Evolutionary conservation across 192 early-diverging fungal genomes (phyloP).

Genomic region (Podila epigama): DNA sequence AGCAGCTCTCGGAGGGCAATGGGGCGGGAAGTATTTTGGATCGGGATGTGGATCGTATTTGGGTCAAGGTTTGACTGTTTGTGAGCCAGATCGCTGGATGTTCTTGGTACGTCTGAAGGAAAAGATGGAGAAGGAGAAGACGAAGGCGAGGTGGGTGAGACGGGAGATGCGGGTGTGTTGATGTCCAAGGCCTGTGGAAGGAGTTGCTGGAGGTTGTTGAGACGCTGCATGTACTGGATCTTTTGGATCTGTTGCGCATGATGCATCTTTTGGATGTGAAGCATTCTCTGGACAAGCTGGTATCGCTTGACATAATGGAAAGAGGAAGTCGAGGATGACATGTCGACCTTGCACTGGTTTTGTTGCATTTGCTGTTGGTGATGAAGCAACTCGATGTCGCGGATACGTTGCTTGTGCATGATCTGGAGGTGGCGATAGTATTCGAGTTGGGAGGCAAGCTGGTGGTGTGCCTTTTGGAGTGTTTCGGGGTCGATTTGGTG

Average conservation of each 20-base stretch:
- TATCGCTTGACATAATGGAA: conserved; percentile 22
- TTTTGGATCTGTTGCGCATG: conserved; percentile 39
- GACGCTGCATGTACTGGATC: conserved; percentile 34
- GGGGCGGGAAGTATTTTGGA: conserved; percentile 5
- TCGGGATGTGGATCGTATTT: conserved; percentile 29
- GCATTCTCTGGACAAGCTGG: conserved; percentile 23
- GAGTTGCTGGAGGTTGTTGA: conserved; percentile 6
- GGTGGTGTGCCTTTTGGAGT: conserved; percentile 10
- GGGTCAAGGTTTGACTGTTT: conserved; percentile 18
- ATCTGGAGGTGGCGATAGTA: conserved; percentile 40
- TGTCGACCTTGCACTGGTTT: conserved; percentile 6
- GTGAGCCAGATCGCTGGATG: conserved; percentile 10
- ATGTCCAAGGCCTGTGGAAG: background rate
- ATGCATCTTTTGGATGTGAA: conserved; percentile 22
- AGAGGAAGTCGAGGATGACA: no score
- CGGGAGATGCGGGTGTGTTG: background rate
- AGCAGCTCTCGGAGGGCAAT: conserved; percentile 19
- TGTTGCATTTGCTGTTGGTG: conserved; percentile 32
- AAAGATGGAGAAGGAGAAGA: background rate
- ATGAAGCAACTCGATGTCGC: conserved; percentile 28
- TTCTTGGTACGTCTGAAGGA: background rate
- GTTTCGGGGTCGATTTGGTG: conserved; percentile 15
- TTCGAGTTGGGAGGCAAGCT: conserved; percentile 23
- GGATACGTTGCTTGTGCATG: conserved; percentile 38
- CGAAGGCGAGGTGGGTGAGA: background rate